Base-by-base conservation (phyloP, 306 rosid genomes). In the Carpinus fangiana region DNA sequence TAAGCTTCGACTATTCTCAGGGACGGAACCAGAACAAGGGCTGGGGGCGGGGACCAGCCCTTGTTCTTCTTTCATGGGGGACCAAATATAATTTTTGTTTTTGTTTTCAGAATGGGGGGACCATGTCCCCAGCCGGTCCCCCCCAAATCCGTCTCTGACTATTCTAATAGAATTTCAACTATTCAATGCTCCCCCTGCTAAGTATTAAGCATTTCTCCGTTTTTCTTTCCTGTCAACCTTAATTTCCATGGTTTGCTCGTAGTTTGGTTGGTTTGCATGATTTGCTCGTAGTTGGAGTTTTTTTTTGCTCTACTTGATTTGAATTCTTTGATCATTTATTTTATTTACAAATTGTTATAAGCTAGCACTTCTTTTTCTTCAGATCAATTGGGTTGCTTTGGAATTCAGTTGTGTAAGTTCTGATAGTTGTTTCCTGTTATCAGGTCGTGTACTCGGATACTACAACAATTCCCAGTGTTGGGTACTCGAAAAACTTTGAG, bases 391-490 rank as follows among this genome's bases (percentile, higher is more conserved):
- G 20, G 28, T 14, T 70, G 54, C 52, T n/a, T 64, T 41, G 36
- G 53, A 8, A 70, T 75, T 76, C 72, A 36, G 50, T 70, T 70
- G 71, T 5, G 14, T 64, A 11, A 64, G 47, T 34, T 14, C 11
- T 14, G 43, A 13, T 26, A n/a, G 70, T 36, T 71, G 38, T 41
- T 76, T 76, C 73, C 50, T 66, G 50, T 65, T 51, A 31, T 13
- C 80, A 81, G 88, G 74, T n/a, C 80, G 70, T 60, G 64, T 72
- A 17, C 71, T 70, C 70, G 28, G 47, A 50, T 18, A 8, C 50
- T 65, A 17, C 72, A 52, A 17, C 68, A 73, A 23, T 13, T 76
- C 64, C 31, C 20, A 26, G 41, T 10, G 10, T 3, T 80, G 82
- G 45, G 71, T 46, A 12, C 9, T 67, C 51, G 23, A 36, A 54